Evolutionary conservation across 2,329 filamentous ascomycete species (phyloP), one percentile per base, ranked within the genome.

Genomic region (Neoascochyta sp.): DNA sequence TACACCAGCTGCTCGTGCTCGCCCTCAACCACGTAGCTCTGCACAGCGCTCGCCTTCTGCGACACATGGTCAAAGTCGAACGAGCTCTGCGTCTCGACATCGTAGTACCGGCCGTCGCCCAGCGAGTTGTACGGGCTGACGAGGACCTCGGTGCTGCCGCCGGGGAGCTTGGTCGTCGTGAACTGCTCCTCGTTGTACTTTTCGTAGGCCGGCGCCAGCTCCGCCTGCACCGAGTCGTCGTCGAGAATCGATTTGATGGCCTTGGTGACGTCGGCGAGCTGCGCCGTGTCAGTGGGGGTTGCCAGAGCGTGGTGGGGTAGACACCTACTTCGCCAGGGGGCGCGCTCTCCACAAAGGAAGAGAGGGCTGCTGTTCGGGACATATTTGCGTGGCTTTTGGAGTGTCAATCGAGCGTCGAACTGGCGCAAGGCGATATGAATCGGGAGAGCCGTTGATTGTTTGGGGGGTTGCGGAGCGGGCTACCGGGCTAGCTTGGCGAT

Each of bases 151-250:
- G 87, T 80, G 63, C 80, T 90, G 59, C 84, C 79, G 16, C 88
- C 88, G 0, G 90, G 90, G 33, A 98, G 77, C 73, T 93, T 95
- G 41, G 86, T 82, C 10, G 88, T 88, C 27, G 80, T 69, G 63
- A 95, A 84, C 66, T 98, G 92, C 65, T 89, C 83, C 67, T 98
- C 90, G 54, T 96, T 95, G 75, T 98, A 96, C 66, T 84, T 87
- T 66, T 89, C 74, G 62, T 95, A 93, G 0, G 92, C 88, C 0
- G 88, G 85, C 5, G 74, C 76, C 30, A 95, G 81, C 43, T 84
- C 80, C 38, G 78, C 69, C 32, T 89, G 68, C 40, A 92, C 70
- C 32, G 74, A 69, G 22, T 80, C 78, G 48, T 83, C 78, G 41
- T 78, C 70, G 11, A 88, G 87, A 23, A 98, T 74, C 28, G 80